Evolutionary conservation across 2,329 filamentous ascomycete species (phyloP).

Genomic region (Cercospora brassicicola): DNA sequence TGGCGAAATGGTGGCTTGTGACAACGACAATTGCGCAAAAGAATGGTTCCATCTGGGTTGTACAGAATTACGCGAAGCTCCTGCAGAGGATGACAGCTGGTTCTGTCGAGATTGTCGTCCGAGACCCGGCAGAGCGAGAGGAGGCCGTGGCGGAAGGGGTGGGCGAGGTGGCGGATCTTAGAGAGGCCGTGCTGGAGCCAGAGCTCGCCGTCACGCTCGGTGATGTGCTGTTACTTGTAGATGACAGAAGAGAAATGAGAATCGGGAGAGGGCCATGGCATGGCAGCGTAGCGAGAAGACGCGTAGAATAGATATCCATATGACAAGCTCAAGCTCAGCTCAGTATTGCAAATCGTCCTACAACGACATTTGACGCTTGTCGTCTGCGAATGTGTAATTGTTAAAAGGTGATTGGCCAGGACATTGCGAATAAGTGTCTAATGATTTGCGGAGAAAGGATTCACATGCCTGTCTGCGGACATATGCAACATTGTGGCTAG

Average conservation of each 20-base stretch:
- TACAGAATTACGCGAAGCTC: conserved; percentile 61
- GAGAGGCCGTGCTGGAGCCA: conserved; percentile 5
- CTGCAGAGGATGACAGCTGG: conserved; percentile 55
- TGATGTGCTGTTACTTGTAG: not conserved
- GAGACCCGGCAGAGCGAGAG: conserved; percentile 22
- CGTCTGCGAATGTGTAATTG: not conserved
- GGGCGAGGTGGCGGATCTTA: conserved; percentile 18
- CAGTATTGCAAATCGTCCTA: not conserved
- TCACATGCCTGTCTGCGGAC: not conserved
- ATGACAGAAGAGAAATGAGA: not conserved
- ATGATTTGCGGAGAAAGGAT: not conserved
- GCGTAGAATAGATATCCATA: not conserved
- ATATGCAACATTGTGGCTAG: not conserved
- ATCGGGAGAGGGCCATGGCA: not conserved
- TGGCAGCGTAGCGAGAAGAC: not conserved
- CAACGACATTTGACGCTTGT: not conserved
- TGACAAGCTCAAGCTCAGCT: not conserved
- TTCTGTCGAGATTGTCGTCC: conserved; percentile 55
- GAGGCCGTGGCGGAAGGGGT: conserved; percentile 22
- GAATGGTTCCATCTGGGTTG: conserved; percentile 70
- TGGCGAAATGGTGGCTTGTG: conserved; percentile 68
- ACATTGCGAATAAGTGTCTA: not conserved
- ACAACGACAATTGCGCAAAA: conserved; percentile 63
- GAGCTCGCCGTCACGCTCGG: not conserved
- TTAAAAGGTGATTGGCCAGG: not conserved